phyloP scores from a whole-genome alignment of 208 protist species.

The Trypanosoma mega region DNA sequence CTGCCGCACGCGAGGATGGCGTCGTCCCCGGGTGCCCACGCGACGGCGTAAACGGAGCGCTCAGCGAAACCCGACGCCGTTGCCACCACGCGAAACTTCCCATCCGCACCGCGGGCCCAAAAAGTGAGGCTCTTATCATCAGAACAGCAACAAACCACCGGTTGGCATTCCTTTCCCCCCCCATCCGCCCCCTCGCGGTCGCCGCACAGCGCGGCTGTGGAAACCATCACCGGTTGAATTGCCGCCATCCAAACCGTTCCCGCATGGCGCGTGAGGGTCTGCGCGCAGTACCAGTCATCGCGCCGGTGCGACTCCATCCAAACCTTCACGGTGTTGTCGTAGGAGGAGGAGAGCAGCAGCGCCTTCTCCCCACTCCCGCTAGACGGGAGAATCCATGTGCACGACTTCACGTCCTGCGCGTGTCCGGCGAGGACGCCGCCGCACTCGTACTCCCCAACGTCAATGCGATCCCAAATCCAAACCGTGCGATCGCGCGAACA shows the following conservation, averaged over 20 bases:
- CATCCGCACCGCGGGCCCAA: slow-evolving; percentile 48
- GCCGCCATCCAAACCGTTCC: slow-evolving; percentile 84
- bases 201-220: slow-evolving; percentile 26
- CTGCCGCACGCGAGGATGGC: slow-evolving; percentile 70
- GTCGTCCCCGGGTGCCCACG: slow-evolving; percentile 53
- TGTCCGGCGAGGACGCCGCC: slow-evolving; percentile 86
- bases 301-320: slow-evolving; percentile 54
- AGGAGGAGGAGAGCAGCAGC: slow-evolving; percentile 72
- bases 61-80: slow-evolving; percentile 51
- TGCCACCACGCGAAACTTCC: slow-evolving; percentile 37
- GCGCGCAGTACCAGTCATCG: slow-evolving; percentile 90
- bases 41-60: slow-evolving; percentile 69
- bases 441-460: slow-evolving; percentile 88
- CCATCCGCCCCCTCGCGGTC: slow-evolving; percentile 26
- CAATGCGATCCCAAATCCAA: slow-evolving; percentile 91
- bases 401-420: slow-evolving; percentile 90
- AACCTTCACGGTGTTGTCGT: slow-evolving; percentile 75
- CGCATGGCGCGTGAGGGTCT: slow-evolving; percentile 68
- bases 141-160: slow-evolving; percentile 71
- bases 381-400: slow-evolving; percentile 64
- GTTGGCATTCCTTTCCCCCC: slow-evolving; percentile 26
- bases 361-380: slow-evolving; percentile 29
- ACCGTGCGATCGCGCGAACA: slow-evolving; percentile 88
- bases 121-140: slow-evolving; percentile 72
- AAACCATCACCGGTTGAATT: slow-evolving; percentile 60